phyloP scores from a whole-genome alignment of 495 filamentous ascomycete species.

The Talaromyces nanjingensis region DNA sequence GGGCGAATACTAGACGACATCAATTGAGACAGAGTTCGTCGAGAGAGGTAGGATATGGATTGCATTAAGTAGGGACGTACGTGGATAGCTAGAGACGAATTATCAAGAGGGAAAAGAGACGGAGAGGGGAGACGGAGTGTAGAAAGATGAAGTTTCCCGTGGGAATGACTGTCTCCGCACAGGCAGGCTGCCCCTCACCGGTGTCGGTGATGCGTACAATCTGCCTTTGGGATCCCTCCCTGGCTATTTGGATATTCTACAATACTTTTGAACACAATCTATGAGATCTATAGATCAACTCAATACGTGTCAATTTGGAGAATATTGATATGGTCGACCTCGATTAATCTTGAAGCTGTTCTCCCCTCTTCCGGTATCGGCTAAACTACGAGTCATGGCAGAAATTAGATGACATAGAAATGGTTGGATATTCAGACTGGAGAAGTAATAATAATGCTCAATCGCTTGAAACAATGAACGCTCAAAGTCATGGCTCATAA shows the following conservation, averaged over 20 bases:
- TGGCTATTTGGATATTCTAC: neutral
- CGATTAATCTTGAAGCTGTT: neutral
- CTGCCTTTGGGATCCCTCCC: neutral
- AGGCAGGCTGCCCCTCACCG: neutral
- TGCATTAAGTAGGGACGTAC: constrained; percentile 1
- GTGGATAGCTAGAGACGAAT: neutral
- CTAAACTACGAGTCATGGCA: neutral
- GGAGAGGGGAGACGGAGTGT: neutral
- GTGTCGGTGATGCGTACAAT: neutral
- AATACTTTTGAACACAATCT: neutral
- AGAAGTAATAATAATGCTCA: neutral
- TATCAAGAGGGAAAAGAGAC: neutral
- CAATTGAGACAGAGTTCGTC: neutral
- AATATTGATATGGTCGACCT: neutral
- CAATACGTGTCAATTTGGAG: neutral
- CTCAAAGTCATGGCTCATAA: constrained; percentile 1
- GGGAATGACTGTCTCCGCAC: constrained; percentile 3
- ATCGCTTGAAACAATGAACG: neutral
- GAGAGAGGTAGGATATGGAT: neutral
- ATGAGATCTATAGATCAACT: neutral
- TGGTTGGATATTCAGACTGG: neutral
- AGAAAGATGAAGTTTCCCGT: constrained; percentile 1
- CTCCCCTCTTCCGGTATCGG: neutral
- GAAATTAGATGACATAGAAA: neutral
- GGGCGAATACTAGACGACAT: constrained; percentile 20